Evolutionary conservation across 176 grass and related monocot species (phyloP).

Genomic region (Zea luxurians): DNA sequence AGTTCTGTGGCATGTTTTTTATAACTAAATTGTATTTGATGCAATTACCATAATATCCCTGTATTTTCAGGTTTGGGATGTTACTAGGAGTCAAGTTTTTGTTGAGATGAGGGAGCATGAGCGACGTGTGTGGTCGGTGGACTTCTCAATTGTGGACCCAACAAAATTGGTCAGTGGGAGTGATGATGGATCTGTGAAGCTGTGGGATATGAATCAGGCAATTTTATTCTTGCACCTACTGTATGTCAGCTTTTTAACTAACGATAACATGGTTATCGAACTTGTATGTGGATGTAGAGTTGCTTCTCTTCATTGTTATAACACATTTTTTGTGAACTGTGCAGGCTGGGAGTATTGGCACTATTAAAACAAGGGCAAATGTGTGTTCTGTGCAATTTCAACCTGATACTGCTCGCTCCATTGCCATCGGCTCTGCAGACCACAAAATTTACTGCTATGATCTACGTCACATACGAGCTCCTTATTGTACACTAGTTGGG

Average conservation of each 20-base stretch:
- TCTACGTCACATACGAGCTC: conserved; percentile 78
- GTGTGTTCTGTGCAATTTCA: conserved; percentile 96
- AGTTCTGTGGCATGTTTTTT: conserved; percentile 9
- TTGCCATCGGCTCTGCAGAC: conserved; percentile 93
- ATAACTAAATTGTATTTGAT: conserved; percentile 3
- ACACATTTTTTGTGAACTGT: conserved; percentile 40
- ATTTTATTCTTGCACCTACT: conserved; percentile 79
- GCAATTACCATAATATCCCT: conserved; percentile 14
- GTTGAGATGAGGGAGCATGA: conserved; percentile 97
- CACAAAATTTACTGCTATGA: conserved; percentile 97
- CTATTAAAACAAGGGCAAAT: conserved; percentile 94
- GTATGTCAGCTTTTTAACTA: conserved; percentile 72
- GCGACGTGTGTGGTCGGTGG: conserved; percentile 92
- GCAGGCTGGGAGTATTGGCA: conserved; percentile 88
- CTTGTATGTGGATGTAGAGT: conserved; percentile 27
- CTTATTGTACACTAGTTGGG: conserved; percentile 66
- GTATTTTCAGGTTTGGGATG: conserved; percentile 86
- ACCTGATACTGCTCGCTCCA: conserved; percentile 68
- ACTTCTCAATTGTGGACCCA: conserved; percentile 91
- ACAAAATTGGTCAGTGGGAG: conserved; percentile 93
- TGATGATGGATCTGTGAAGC: conserved; percentile 94
- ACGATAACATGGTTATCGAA: conserved; percentile 56
- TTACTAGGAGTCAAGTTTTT: conserved; percentile 87
- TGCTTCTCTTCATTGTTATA: conserved; percentile 19
- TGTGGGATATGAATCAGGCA: conserved; percentile 99